phyloP scores from a whole-genome alignment of 1,139 yeast genomes.

The Blastobotrys raffinosifermentans region DNA sequence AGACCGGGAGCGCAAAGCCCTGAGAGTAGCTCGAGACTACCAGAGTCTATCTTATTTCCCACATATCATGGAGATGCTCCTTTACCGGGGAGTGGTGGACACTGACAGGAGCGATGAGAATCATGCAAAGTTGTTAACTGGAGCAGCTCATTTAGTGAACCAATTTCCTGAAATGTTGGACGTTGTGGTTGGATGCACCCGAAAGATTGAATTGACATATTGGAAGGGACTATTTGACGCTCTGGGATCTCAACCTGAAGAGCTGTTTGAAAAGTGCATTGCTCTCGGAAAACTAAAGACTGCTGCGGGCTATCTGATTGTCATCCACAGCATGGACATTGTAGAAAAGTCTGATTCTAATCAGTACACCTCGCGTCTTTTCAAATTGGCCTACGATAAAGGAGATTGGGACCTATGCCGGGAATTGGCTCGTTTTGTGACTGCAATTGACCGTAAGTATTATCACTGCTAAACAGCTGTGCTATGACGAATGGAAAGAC shows the following conservation, averaged over 20 bases:
- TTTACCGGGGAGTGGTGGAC: conserved; percentile 35
- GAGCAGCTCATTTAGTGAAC: conserved; percentile 26
- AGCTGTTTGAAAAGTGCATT: conserved; percentile 36
- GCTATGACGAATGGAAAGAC: no score
- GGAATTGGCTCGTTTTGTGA: conserved; percentile 36
- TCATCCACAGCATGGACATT: conserved; percentile 27
- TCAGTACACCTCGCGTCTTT: conserved; percentile 28
- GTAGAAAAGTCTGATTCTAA: conserved; percentile 15
- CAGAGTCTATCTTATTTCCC: conserved; percentile 41
- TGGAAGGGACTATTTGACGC: conserved; percentile 51
- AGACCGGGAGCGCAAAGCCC: conserved; percentile 26
- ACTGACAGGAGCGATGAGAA: conserved; percentile 20
- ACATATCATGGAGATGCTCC: conserved; percentile 43
- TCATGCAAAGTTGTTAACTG: conserved; percentile 13
- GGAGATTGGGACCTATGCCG: conserved; percentile 36
- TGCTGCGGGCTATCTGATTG: conserved; percentile 39
- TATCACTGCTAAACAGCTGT: not conserved
- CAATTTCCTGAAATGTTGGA: conserved; percentile 39
- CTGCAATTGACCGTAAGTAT: conserved; percentile 36
- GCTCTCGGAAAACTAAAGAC: conserved; percentile 33
- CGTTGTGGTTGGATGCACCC: conserved; percentile 51
- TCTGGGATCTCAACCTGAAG: conserved; percentile 36
- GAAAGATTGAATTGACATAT: conserved; percentile 59
- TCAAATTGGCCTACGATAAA: conserved; percentile 30
- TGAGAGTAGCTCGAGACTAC: conserved; percentile 35